Evolutionary conservation across 164 flowering plant genomes (phyloP).

Genomic region (Vitis vinifera): DNA sequence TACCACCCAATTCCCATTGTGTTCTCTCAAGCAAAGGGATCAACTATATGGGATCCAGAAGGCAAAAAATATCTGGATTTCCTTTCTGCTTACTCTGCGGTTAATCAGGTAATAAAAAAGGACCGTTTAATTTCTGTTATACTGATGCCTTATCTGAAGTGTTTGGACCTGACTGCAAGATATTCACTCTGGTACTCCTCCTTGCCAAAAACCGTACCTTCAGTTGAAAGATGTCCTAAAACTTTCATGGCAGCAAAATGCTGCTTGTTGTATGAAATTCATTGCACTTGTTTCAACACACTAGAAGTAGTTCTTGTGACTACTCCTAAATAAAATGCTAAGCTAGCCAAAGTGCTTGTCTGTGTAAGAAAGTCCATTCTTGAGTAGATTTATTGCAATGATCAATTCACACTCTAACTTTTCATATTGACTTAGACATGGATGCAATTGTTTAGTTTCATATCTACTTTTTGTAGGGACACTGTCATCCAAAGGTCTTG

Average conservation of each 20-base stretch:
- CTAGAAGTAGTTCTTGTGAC: neutral
- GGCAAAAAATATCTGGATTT: slow-evolving; percentile 91
- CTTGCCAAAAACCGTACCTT: too few relatives aligned
- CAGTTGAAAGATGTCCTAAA: too few relatives aligned
- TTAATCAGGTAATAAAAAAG: slow-evolving; percentile 67
- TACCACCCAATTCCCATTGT: slow-evolving; percentile 96
- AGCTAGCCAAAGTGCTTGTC: neutral
- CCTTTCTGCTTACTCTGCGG: slow-evolving; percentile 95
- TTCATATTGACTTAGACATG: neutral
- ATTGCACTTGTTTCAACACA: neutral
- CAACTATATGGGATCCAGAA: slow-evolving; percentile 96
- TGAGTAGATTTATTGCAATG: neutral
- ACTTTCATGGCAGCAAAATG: neutral
- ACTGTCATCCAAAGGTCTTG: slow-evolving; percentile 91
- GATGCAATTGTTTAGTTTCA: neutral
- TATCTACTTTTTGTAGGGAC: slow-evolving; percentile 59
- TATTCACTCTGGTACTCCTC: neutral
- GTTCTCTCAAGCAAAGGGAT: slow-evolving; percentile 87
- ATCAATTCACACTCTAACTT: neutral
- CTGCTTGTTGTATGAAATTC: neutral
- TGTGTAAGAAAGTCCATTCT: neutral
- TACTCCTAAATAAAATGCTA: neutral
- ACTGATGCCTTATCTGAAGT: neutral
- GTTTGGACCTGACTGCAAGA: neutral
- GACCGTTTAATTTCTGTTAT: neutral